Conservation (phyloP, 2,329 filamentous ascomycete species). For the Tolypocladium cylindrosporum region DNA sequence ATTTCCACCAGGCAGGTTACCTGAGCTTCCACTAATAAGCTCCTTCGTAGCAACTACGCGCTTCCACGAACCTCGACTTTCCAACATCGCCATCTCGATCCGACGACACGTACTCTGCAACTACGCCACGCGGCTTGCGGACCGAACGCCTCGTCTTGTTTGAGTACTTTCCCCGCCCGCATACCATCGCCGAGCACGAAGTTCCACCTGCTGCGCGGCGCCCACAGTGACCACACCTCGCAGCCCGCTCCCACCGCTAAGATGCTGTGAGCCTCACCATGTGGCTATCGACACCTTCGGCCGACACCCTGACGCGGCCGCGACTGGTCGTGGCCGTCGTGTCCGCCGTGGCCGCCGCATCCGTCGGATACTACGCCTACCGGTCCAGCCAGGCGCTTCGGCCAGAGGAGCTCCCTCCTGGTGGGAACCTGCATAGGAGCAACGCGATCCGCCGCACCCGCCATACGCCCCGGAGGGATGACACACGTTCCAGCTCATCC, state of each 20-base stretch:
- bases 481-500: conserved; percentile 30
- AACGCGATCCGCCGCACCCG: conserved; percentile 53
- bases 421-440: conserved; percentile 47
- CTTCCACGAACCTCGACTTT: not conserved
- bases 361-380: conserved; percentile 50
- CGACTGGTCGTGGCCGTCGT: conserved; percentile 45
- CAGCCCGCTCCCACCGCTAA: conserved; percentile 9
- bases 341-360: conserved; percentile 45
- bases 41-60: not conserved
- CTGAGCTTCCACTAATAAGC: not conserved
- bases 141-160: not conserved
- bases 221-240: not conserved
- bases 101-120: not conserved
- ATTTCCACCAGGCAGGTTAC: not conserved
- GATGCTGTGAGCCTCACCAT: conserved; percentile 28
- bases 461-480: conserved; percentile 20
- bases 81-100: not conserved
- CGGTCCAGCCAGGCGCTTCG: conserved; percentile 17
- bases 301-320: conserved; percentile 44
- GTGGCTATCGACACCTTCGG: conserved; percentile 37
- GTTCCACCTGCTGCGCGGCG: not conserved
- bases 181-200: not conserved
- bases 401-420: conserved; percentile 13
- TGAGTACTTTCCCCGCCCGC: not conserved
- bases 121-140: not conserved